Evolutionary conservation across 352 stramenopile genomes (phyloP), one percentile per base, ranked within the genome.

Genomic region (Phytopythium delawarense): DNA sequence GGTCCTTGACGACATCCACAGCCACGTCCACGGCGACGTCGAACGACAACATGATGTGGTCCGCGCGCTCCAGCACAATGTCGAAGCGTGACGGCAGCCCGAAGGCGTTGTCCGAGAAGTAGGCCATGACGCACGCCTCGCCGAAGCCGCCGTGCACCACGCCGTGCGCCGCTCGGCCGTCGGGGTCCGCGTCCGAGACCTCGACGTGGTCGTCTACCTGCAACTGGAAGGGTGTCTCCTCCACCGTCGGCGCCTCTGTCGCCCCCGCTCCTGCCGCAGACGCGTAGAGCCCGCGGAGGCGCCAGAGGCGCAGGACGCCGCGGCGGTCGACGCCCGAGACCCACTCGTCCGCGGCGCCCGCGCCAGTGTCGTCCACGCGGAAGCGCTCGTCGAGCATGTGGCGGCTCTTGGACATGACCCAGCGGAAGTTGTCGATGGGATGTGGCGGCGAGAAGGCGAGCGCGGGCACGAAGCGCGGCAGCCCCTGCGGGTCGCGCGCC

Each of bases 341-440:
- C 82, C 85, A 94, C 46, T 94, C 83, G 51, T 76, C 74, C n/a
- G 84, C 72, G 13, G 72, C 64, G n/a, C 74, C 70, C 20, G 74
- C 64, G 13, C 70, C 69, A 15, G 80, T 69, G 39, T 78, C 75
- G 15, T 71, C 59, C 45, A 75, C 71, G 21, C 76, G 67, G 57
- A 91, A 92, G 51, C 81, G 84, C 55, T 94, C 85, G 59, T 92
- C 81, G 59, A 79, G 89, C 52, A 91, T 85, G 57, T 91, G 92
- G 11, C 78, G 74, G 65, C 88, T 91, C 65, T 91, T 91, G 18
- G 82, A 89, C 46, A 92, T 65, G 28, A 94, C 81, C 85, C 82
- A 94, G 15, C 83, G 81, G 42, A 89, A 79, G 51, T 91, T 91
- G 21, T 76, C 66, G 25, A 92, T 82, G 11, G 72, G 70, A 3